These are phyloP conservation scores for Phytopythium vexans DNA, from an alignment of 352 stramenopile genomes.

Conservation along the genomic window DNA sequence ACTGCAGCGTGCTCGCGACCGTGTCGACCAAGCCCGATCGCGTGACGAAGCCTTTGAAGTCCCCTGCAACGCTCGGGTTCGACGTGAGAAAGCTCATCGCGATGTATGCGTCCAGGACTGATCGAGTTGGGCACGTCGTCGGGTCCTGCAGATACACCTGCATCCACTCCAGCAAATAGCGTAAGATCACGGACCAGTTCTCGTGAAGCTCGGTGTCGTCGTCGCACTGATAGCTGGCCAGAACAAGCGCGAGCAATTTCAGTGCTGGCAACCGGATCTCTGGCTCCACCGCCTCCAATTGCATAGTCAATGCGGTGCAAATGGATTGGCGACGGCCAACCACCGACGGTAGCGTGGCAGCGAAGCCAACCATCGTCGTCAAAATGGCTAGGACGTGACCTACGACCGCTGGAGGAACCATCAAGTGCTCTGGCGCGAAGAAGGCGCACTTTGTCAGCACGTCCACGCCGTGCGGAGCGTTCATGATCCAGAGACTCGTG, in stretches of 20 bases:
- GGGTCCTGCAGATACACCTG: conserved; percentile 57
- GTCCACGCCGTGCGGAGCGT: conserved; percentile 21
- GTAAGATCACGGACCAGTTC: conserved; percentile 36
- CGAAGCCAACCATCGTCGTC: conserved; percentile 15
- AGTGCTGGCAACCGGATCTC: conserved; percentile 42
- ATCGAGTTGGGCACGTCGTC: conserved; percentile 17
- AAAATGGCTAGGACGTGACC: conserved; percentile 45
- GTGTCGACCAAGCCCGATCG: conserved; percentile 49
- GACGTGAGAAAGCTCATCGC: conserved; percentile 42
- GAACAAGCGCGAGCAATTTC: conserved; percentile 36
- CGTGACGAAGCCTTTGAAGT: conserved; percentile 28
- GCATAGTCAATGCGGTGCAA: conserved; percentile 29
- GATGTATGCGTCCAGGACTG: conserved; percentile 37
- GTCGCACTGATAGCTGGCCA: conserved; percentile 15
- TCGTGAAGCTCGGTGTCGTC: conserved; percentile 13
- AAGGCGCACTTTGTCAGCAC: conserved; percentile 37
- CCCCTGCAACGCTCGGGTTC: conserved; percentile 12
- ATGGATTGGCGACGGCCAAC: conserved; percentile 16
- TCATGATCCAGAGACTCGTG: conserved; percentile 28
- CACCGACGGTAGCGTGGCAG: conserved; percentile 1
- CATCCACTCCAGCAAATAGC: conserved; percentile 71
- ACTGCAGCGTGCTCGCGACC: conserved; percentile 31
- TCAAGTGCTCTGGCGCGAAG: conserved; percentile 22
- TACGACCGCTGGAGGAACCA: conserved; percentile 23
- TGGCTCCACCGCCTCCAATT: conserved; percentile 57